Conservation (phyloP, 2,329 filamentous ascomycete species). For the Colletotrichum paranaense region DNA sequence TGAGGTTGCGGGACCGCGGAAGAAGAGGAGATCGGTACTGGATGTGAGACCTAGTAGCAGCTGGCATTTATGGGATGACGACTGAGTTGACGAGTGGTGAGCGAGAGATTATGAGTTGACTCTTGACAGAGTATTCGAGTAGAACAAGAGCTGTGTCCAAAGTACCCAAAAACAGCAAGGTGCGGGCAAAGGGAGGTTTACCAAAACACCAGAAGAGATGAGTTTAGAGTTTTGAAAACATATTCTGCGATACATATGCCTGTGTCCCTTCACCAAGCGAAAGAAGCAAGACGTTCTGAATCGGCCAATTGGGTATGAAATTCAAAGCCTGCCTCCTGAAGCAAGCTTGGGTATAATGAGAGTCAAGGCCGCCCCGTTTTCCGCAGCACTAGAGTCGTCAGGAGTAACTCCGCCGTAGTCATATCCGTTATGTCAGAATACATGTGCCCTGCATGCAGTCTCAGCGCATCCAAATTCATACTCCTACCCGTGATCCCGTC, state of each 20-base stretch:
- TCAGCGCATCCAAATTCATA: not conserved
- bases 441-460: not conserved
- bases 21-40: conserved; percentile 13
- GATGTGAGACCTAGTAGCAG: conserved; percentile 31
- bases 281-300: not conserved
- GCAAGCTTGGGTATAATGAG: conserved; percentile 29
- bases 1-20: conserved; percentile 22
- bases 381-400: not conserved
- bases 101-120: not conserved
- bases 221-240: not conserved
- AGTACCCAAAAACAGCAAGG: not conserved
- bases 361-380: conserved; percentile 11
- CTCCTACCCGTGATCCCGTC: not conserved
- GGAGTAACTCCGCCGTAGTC: conserved; percentile 1
- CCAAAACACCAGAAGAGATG: not conserved
- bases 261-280: not conserved
- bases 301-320: not conserved
- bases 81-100: not conserved
- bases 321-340: conserved; percentile 13
- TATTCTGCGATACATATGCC: not conserved
- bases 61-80: conserved; percentile 32
- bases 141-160: not conserved
- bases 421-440: not conserved
- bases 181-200: not conserved
- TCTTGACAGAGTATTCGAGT: not conserved